A percentile compares a stretch with the other conserved stretches of the same genome.
Conservation (phyloP, 306 rosid species). For the Quercus ilex region DNA sequence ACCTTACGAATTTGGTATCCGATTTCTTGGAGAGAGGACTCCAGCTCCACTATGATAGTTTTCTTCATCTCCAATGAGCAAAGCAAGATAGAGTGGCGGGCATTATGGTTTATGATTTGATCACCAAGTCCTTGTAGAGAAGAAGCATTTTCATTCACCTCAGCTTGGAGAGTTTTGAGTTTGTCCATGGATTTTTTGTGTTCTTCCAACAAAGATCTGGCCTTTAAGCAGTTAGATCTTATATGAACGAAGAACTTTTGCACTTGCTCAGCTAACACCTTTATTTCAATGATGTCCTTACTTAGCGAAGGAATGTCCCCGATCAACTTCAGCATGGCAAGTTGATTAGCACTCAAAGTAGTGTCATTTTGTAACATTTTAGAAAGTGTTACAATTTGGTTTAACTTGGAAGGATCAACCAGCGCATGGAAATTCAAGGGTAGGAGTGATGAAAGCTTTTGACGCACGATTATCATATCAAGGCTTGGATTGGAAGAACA, state of each 20-base stretch:
- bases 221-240: background rate
- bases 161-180: background rate
- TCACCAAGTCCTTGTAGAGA: background rate
- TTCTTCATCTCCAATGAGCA: background rate
- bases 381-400: too few relatives aligned
- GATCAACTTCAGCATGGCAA: background rate
- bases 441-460: too few relatives aligned
- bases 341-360: background rate
- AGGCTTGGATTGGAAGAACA: too few relatives aligned
- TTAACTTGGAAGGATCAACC: too few relatives aligned
- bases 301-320: background rate
- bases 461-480: too few relatives aligned
- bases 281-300: background rate
- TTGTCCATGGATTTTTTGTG: background rate
- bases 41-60: background rate
- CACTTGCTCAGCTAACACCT: background rate
- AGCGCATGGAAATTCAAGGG: too few relatives aligned
- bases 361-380: too few relatives aligned
- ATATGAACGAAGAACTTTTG: background rate
- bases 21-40: background rate
- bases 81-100: background rate
- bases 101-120: background rate
- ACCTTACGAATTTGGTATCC: background rate
- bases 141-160: background rate
- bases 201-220: background rate